Evolutionary conservation across 768 basidiomycete genomes (phyloP), one percentile per base, ranked within the genome.

Genomic region (Podaxis sp.): DNA sequence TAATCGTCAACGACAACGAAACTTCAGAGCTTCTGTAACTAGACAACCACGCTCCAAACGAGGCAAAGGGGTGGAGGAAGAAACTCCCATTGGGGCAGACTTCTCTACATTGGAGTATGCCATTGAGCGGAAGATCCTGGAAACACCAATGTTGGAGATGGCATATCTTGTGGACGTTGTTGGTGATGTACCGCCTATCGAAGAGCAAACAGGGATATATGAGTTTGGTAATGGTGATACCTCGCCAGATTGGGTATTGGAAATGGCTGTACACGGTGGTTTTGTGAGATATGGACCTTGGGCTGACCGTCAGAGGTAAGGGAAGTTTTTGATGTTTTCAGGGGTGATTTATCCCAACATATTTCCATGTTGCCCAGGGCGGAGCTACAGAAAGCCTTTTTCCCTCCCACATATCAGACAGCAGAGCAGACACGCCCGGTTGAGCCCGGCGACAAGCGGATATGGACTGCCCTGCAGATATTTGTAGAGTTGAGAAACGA

Each of bases 211-310:
- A 52, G 69, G 75, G 58, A 48, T 67, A 4, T 53, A 67, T 55
- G 70, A 62, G 26, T 62, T 65, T 58, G 95, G 93, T 2, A 97
- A 97, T 70, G 90, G 93, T 0, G 95, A 92, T 68, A 70, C 89
- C 46, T 81, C 91, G 22, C 96, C 96, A 5, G 93, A 99, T 70
- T 99, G 95, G 93, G 96, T 96, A 2, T 76, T 97, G 26, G 93
- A 99, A 69, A 67, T 99, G 17, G 82, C 88, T 17, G 78, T 98
- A n/a, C 78, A 85, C 62, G 87, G 87, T 17, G 96, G 93, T 0
- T 73, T 81, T 38, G 66, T 97, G 38, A 83, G 86, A 20, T 99
- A 98, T 71, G 96, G 96, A 4, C 96, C 96, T 3, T 99, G 96
- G 96, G 90, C 95, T 24, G 96, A 99, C 75, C 83, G 96, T 26